Conservation (phyloP, 306 rosid species). For the Sicyos baderoa region DNA sequence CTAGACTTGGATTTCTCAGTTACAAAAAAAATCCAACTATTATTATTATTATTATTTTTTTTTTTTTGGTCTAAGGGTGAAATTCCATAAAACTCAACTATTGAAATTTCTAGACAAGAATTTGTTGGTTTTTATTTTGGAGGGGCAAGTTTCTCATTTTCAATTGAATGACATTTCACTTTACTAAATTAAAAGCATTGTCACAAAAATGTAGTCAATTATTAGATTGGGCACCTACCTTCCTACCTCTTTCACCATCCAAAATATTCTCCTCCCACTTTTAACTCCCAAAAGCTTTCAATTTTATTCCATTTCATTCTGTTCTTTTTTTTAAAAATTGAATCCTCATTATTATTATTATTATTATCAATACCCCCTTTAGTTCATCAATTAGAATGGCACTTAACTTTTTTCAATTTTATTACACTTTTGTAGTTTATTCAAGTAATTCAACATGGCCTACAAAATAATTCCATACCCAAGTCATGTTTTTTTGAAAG, state of each 20-base stretch:
- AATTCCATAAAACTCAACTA: too few species aligned
- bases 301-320: background rate
- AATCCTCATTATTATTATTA: background rate
- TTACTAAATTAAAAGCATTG: slow-evolving; percentile 4
- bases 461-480: background rate
- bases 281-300: slow-evolving; percentile 1
- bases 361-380: background rate
- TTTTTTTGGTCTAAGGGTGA: too few species aligned
- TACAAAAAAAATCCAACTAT: too few species aligned
- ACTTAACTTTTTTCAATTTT: background rate
- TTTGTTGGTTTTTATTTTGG: background rate
- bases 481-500: too few species aligned
- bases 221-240: slow-evolving; percentile 13
- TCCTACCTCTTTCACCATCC: slow-evolving; percentile 17
- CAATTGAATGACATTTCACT: slow-evolving; percentile 10
- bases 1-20: too few species aligned
- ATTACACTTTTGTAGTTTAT: background rate
- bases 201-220: slow-evolving; percentile 12
- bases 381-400: background rate
- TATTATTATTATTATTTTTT: too few species aligned
- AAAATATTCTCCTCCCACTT: slow-evolving; percentile 16
- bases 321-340: background rate
- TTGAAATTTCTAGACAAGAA: too few species aligned
- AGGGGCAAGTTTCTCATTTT: background rate
- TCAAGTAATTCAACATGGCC: background rate